Evolutionary conservation across 2,329 filamentous ascomycete genomes (phyloP).

Genomic region (Dichotomopilus funicola): DNA sequence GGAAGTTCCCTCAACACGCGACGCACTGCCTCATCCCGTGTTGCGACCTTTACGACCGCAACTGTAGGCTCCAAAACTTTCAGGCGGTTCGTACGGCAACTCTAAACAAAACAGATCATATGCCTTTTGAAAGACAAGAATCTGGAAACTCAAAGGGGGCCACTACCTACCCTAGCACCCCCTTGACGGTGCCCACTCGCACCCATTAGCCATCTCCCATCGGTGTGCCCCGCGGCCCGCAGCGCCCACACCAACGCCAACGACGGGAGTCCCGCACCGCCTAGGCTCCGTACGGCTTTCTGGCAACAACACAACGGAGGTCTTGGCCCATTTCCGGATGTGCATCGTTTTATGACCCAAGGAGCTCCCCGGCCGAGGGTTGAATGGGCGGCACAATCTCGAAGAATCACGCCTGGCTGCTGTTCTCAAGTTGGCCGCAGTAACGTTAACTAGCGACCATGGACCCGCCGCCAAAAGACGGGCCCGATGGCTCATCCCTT

Average conservation of each 20-base stretch:
- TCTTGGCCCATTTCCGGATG: slow-evolving; percentile 5
- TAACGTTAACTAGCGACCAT: slow-evolving; percentile 32
- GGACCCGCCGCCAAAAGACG: slow-evolving; percentile 45
- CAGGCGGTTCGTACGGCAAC: background rate
- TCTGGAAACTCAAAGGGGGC: no score
- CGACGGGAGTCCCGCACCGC: no score
- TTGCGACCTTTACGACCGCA: background rate
- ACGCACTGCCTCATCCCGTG: slow-evolving; percentile 5
- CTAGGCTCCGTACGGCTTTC: no score
- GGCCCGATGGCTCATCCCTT: slow-evolving; percentile 70
- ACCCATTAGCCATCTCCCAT: no score
- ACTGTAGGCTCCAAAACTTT: no score
- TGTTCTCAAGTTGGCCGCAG: slow-evolving; percentile 14
- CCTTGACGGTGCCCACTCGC: background rate
- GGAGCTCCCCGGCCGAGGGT: slow-evolving; percentile 25
- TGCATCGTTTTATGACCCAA: slow-evolving; percentile 22
- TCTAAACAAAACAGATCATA: slow-evolving; percentile 1
- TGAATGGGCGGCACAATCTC: slow-evolving; percentile 26
- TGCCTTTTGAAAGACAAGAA: no score
- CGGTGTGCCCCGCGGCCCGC: no score
- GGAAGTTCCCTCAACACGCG: slow-evolving; percentile 7
- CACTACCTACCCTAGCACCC: no score
- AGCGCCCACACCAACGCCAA: no score
- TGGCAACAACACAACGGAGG: background rate
- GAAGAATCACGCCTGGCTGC: background rate